Evolutionary conservation across 768 basidiomycete species (phyloP).

Genomic region (Xerocomellus chrysenteron): DNA sequence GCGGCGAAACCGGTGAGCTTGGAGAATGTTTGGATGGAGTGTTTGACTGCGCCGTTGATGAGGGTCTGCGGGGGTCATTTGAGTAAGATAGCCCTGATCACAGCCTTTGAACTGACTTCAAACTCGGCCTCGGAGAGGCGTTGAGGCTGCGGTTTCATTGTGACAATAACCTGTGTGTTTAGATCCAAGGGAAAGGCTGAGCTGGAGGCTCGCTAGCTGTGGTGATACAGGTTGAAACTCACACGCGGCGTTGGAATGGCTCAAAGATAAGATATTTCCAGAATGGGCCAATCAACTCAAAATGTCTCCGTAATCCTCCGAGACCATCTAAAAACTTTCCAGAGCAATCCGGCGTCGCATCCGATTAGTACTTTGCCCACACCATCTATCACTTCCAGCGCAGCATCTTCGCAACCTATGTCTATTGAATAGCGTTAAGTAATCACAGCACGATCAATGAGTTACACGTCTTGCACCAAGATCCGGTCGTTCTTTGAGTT

Average conservation of each 20-base stretch:
- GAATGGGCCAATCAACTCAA: no score
- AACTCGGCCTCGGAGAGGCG: slow-evolving; percentile 16
- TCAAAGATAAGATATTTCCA: slow-evolving; percentile 7
- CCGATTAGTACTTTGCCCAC: slow-evolving; percentile 24
- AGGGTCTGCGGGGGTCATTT: slow-evolving; percentile 10
- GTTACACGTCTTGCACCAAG: slow-evolving; percentile 38
- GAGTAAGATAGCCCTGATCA: background rate
- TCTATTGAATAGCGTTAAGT: slow-evolving; percentile 10
- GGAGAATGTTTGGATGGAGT: slow-evolving; percentile 13
- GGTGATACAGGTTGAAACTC: background rate
- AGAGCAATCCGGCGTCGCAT: slow-evolving; percentile 22
- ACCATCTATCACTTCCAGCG: slow-evolving; percentile 27
- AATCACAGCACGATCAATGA: background rate
- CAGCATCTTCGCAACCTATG: slow-evolving; percentile 31
- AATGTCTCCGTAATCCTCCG: no score
- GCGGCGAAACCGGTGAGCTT: slow-evolving; percentile 15
- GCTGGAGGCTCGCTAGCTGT: background rate
- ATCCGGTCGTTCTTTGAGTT: slow-evolving; percentile 32
- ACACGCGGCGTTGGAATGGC: slow-evolving; percentile 2
- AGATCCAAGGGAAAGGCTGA: background rate
- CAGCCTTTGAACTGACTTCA: slow-evolving; percentile 13
- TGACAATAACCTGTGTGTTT: background rate
- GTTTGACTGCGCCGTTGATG: slow-evolving; percentile 8
- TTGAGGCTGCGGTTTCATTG: background rate
- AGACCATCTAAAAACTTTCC: slow-evolving; percentile 27